Evolutionary conservation across 2,329 filamentous ascomycete genomes (phyloP).

Genomic region (Sporothrix pseudoabietina): DNA sequence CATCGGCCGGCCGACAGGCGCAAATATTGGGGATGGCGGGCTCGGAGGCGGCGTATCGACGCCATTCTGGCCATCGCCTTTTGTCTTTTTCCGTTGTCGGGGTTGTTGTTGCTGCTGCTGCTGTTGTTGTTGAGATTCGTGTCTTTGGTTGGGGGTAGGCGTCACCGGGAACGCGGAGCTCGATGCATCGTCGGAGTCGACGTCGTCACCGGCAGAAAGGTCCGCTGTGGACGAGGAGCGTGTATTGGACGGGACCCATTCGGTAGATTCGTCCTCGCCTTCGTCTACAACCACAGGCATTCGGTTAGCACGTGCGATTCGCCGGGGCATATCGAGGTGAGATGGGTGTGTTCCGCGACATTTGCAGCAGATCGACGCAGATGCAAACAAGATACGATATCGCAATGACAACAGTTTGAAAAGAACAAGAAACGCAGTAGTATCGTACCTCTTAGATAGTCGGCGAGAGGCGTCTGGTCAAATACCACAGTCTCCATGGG

Average conservation of each 20-base stretch:
- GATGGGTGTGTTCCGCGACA: constrained; percentile 3
- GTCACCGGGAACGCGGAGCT: constrained; percentile 25
- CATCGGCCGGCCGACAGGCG: constrained; percentile 58
- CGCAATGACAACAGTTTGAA: neutral
- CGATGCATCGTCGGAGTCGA: constrained; percentile 32
- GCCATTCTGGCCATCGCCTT: constrained; percentile 30
- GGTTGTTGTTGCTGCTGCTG: constrained; percentile 22
- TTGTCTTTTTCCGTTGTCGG: constrained; percentile 18
- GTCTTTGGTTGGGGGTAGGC: constrained; percentile 30
- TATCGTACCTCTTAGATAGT: constrained; percentile 82
- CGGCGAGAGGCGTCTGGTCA: constrained; percentile 83
- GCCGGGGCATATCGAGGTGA: constrained; percentile 22
- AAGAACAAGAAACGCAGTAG: neutral
- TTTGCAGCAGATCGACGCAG: constrained; percentile 5
- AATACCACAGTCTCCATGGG: constrained; percentile 89
- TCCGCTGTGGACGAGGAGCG: constrained; percentile 22
- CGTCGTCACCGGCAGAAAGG: constrained; percentile 36
- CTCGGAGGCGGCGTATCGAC: constrained; percentile 50
- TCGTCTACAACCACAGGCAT: constrained; percentile 46
- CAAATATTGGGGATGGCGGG: constrained; percentile 54
- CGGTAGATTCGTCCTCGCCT: constrained; percentile 52
- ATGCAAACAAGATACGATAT: neutral
- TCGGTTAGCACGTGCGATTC: constrained; percentile 29
- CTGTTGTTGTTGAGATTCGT: constrained; percentile 17
- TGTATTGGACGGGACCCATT: constrained; percentile 49